Evolutionary conservation across 192 early-diverging fungal genomes (phyloP).

Genomic region (Haplosporangium gracile): DNA sequence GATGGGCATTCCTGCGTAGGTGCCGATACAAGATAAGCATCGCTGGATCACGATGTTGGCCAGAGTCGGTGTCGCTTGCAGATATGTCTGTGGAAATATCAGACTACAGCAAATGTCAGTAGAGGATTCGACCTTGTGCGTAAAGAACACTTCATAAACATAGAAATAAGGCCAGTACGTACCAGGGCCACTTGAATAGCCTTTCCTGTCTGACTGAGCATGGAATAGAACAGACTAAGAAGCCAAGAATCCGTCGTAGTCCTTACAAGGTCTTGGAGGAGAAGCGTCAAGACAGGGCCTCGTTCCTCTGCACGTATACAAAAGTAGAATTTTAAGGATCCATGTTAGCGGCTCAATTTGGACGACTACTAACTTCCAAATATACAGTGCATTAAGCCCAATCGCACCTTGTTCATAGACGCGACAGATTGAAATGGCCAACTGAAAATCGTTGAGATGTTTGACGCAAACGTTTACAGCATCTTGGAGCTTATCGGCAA

Average conservation of each 20-base stretch:
- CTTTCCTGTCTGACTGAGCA: slow-evolving; percentile 68
- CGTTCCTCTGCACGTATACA: slow-evolving; percentile 28
- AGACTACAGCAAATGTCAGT: slow-evolving; percentile 13
- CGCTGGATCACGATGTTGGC: slow-evolving; percentile 69
- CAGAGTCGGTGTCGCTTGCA: background rate
- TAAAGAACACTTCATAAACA: background rate
- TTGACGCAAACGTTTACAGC: slow-evolving; percentile 94
- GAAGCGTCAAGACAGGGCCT: slow-evolving; percentile 36
- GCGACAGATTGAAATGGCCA: slow-evolving; percentile 93
- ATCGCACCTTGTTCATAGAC: slow-evolving; percentile 86
- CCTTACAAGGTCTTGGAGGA: slow-evolving; percentile 28
- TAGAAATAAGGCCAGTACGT: background rate
- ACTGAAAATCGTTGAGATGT: slow-evolving; percentile 90
- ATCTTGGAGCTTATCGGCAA: slow-evolving; percentile 89
- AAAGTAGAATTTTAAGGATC: background rate
- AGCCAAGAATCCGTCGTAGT: slow-evolving; percentile 48
- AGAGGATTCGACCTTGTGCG: background rate
- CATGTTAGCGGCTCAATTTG: background rate
- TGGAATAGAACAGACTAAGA: slow-evolving; percentile 40
- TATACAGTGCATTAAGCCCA: background rate
- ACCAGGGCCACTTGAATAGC: slow-evolving; percentile 75
- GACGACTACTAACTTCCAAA: background rate
- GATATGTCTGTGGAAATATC: background rate
- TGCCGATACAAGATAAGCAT: slow-evolving; percentile 80
- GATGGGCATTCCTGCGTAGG: slow-evolving; percentile 66